Percentiles rank a stretch among this genome's conserved stretches.
phyloP scores from a whole-genome alignment of 768 basidiomycete genomes.

The Dioszegia hungarica region DNA sequence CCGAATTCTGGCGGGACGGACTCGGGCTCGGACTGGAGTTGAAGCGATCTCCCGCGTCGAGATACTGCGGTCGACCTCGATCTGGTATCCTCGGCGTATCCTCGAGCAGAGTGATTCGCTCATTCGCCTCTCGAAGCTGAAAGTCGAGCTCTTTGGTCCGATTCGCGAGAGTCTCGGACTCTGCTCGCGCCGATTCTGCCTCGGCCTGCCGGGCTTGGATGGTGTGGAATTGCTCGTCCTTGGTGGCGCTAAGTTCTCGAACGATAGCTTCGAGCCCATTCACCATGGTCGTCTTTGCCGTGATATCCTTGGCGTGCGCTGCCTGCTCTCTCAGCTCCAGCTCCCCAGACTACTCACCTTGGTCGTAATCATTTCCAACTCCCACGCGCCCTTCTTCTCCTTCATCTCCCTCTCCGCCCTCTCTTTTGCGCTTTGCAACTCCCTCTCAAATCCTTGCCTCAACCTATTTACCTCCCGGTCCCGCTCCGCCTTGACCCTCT shows the following conservation, averaged over 20 bases:
- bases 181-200: conserved; percentile 72
- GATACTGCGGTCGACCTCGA: not conserved
- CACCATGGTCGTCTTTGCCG: conserved; percentile 61
- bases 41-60: not conserved
- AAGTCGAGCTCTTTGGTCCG: conserved; percentile 80
- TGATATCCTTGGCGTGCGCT: conserved; percentile 63
- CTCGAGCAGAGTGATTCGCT: conserved; percentile 63
- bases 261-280: conserved; percentile 65
- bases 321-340: conserved; percentile 53
- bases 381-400: conserved; percentile 64
- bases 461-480: conserved; percentile 53
- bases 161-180: conserved; percentile 68
- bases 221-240: conserved; percentile 75
- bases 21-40: not conserved
- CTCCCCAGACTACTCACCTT: conserved; percentile 57
- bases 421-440: conserved; percentile 60
- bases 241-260: conserved; percentile 66
- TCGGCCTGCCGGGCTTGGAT: conserved; percentile 85
- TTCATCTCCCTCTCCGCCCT: conserved; percentile 69
- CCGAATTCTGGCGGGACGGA: not conserved
- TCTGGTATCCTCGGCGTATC: conserved; percentile 20
- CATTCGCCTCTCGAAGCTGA: conserved; percentile 73
- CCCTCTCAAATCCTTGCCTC: conserved; percentile 61
- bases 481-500: conserved; percentile 59
- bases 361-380: conserved; percentile 65